Evolutionary conservation across 2,329 filamentous ascomycete species (phyloP), one percentile per base, ranked within the genome.

Genomic region (Dothideomycetes sp.): DNA sequence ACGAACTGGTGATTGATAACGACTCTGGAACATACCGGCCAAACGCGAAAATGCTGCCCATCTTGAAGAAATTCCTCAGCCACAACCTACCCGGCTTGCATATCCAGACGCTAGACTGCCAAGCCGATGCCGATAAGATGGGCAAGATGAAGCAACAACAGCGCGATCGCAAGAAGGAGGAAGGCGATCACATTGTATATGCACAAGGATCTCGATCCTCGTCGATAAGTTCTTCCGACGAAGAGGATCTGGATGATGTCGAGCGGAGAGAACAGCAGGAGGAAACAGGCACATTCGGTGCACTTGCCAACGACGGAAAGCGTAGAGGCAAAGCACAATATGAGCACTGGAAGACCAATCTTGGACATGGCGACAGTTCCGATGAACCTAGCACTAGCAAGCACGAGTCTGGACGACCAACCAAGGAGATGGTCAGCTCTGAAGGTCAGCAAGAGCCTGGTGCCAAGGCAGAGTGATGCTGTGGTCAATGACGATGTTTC

Each of bases 11-110:
- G 47, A 95, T 96, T 54, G 89, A 96, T 65, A 96, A 96, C 53
- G 89, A 94, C 60, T 86, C 80, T 40, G 89, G 89, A 9, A 96
- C 89, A 0, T 96, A 96, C 59, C 76, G 89, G 0, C 89, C 89
- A 0, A 86, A 93, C 54, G 81, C 82, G 41, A 71, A 78, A 9
- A 69, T 84, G 8, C 71, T 96, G 1, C 83, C 84, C 0, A 57
- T 79, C 1, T 68, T 96, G 1, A 77, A 80, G 38, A 54, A 67
- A 9, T 94, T 86, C 54, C 62, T 96, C 2, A 64, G 78, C 22
- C 60, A 59, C 17, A 86, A 89, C 48, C 77, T 95, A 24, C 84
- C 84, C 0, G 86, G 84, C 0, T 64, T 96, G 1, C 77, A 81
- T 37, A 68, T 94, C 34, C 68, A 79, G 1, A 77, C 77, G 0